Base-by-base conservation (phyloP, 1,284 basidiomycete genomes). In the Cryptococcus sp. region DNA sequence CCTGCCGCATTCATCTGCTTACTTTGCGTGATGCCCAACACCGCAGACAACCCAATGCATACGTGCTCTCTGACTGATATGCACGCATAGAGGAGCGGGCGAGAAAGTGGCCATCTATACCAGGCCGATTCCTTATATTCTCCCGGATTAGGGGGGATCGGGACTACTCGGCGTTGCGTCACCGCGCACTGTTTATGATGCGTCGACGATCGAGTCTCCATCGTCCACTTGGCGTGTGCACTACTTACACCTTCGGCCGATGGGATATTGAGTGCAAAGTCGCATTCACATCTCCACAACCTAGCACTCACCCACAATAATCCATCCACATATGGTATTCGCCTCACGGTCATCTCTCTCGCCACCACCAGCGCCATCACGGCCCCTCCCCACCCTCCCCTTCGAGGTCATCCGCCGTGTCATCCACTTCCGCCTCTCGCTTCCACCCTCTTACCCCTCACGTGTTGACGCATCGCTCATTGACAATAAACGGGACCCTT, bases 401-500 rank as follows among this genome's bases (percentile, higher is more conserved):
- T 64, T 64, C 55, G 62, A 66, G 63, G 56, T 73, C 36, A 43
- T 66, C 13, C 59, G 68, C 6, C 60, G 66, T 3, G 68, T 73
- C 60, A 67, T 73, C 33, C 61, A 56, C n/a, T 63, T 61, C 11
- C 61, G 69, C 7, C 59, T 73, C 16, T 52, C 61, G 1, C 58
- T 68, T 0, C 50, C 60, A 1, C 63, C 61, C 4, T 60, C 63
- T 13, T 61, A 57, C 54, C 61, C 64, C 18, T 20, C 46, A n/a
- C 16, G 18, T 1, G 37, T 56, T 47, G 46, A 47, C 24, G 4
- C 28, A 33, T 33, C 9, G 28, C n/a, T n/a, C n/a, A 33, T 5
- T 33, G 28, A 33, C 28, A 46, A 50, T 13, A 12, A 38, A 0
- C 56, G 53, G 7, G 47, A 42, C 15, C 43, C 55, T 0, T 50